phyloP scores from a whole-genome alignment of 305 asterid genomes.

The Solanum hybrid region DNA sequence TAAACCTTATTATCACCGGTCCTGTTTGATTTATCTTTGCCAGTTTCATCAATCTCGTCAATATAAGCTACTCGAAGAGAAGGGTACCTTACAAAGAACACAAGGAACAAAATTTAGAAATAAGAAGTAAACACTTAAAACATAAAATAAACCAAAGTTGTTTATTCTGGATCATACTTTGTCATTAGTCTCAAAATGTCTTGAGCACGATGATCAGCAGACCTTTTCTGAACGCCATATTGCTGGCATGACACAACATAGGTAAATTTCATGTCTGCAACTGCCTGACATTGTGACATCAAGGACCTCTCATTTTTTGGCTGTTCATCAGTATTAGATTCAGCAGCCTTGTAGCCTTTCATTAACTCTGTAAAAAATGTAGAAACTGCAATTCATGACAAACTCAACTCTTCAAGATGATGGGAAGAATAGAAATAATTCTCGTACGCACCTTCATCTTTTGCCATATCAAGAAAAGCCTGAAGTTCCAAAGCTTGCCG shows the following conservation, averaged over 20 bases:
- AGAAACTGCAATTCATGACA: slow-evolving; percentile 9
- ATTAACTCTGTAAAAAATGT: slow-evolving; percentile 53
- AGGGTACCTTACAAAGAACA: slow-evolving; percentile 70
- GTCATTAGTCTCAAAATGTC: slow-evolving; percentile 94
- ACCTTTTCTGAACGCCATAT: slow-evolving; percentile 87
- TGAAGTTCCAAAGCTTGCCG: slow-evolving; percentile 98
- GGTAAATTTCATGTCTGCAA: slow-evolving; percentile 92
- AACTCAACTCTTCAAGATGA: background rate
- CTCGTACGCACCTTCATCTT: slow-evolving; percentile 65
- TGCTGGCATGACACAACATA: slow-evolving; percentile 94
- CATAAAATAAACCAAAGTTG: slow-evolving; percentile 9
- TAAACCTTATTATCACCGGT: slow-evolving; percentile 73
- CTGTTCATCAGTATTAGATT: slow-evolving; percentile 55
- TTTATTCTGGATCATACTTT: slow-evolving; percentile 35
- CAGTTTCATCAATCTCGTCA: slow-evolving; percentile 82
- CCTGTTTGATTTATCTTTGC: slow-evolving; percentile 51
- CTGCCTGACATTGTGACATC: slow-evolving; percentile 80
- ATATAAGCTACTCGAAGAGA: slow-evolving; percentile 94
- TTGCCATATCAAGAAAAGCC: slow-evolving; percentile 98
- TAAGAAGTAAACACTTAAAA: background rate
- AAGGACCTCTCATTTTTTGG: slow-evolving; percentile 60
- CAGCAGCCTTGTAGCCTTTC: slow-evolving; percentile 91
- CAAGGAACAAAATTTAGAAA: slow-evolving; percentile 9
- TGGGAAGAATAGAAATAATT: slow-evolving; percentile 8
- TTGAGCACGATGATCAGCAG: slow-evolving; percentile 69